phyloP scores from a whole-genome alignment of 1,139 yeast genomes.

The Debaryomycetaceae sp. region DNA sequence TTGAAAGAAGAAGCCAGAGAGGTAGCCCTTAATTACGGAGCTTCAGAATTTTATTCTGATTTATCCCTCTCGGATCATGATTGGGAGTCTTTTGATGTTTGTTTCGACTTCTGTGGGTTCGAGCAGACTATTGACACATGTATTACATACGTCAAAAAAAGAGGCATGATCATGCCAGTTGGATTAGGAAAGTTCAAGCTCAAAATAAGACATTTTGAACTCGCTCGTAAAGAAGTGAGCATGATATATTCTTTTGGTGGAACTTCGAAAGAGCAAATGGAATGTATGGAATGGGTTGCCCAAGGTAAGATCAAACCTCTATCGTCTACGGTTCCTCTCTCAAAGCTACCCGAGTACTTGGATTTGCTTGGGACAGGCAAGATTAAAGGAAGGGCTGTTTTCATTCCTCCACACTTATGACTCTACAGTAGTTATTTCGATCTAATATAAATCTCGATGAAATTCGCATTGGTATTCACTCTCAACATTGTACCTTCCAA shows the following conservation, averaged over 20 bases:
- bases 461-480: no score
- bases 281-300: conserved; percentile 43
- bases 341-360: conserved; percentile 34
- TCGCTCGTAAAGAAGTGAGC: conserved; percentile 41
- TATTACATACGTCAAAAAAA: conserved; percentile 28
- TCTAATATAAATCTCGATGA: no score
- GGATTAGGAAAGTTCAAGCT: conserved; percentile 42
- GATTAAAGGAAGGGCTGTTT: conserved; percentile 43
- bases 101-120: conserved; percentile 46
- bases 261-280: conserved; percentile 40
- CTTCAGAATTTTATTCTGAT: conserved; percentile 39
- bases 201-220: conserved; percentile 28
- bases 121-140: conserved; percentile 34
- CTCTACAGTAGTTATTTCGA: background rate
- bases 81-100: conserved; percentile 34
- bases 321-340: conserved; percentile 28
- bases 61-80: conserved; percentile 23
- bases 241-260: conserved; percentile 48
- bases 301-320: conserved; percentile 40
- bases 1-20: conserved; percentile 1
- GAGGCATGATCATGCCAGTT: conserved; percentile 42
- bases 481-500: no score
- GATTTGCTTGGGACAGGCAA: conserved; percentile 36
- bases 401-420: conserved; percentile 24
- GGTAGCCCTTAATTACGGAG: conserved; percentile 36